Evolutionary conservation across 495 filamentous ascomycete species (phyloP), one percentile per base, ranked within the genome.

Genomic region (Aspergillus saccharolyticus): DNA sequence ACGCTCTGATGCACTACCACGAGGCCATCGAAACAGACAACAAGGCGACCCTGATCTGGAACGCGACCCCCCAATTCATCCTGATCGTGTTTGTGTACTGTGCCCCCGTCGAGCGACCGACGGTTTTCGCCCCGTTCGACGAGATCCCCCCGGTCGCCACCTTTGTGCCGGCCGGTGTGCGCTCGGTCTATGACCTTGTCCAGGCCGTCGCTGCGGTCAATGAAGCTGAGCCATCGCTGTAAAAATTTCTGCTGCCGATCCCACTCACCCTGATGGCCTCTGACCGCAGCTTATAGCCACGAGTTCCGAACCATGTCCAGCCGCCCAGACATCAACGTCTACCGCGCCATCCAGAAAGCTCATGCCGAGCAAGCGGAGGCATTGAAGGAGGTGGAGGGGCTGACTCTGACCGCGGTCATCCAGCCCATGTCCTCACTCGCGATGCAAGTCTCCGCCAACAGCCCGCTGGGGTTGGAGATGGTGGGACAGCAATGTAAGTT

Each of bases 261-360:
- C n/a, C n/a, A n/a, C n/a, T n/a, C n/a, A n/a, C n/a, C n/a, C n/a
- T n/a, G 46, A 19, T 18, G 28, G 4, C 4, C 12, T 16, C 20
- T 49, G 6, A 50, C 15, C 3, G 9, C n/a, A 50, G 12, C 22
- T 16, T 4, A 2, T 48, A 57, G 55, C 15, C 48, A 57, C 55
- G 49, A 57, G 52, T 52, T 57, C 55, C 48, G 55, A 15, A 52
- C 55, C 25, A 57, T 57, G 48, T 72, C 76, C 0, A 66, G 63
- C 53, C 77, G 78, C 0, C 66, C 72, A 14, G 73, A 78, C 10
- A 5, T 39, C 8, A 68, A 76, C 60, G 67, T 72, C 6, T 78
- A 75, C 60, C 72, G 67, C 60, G 70, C 78, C 0, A 63, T 72
- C 17, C 65, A 57, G 39, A 24, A 52, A 20, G 55, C 55, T 17